Conservation (phyloP, 2,329 filamentous ascomycete species). For the Botrytis tulipae region DNA sequence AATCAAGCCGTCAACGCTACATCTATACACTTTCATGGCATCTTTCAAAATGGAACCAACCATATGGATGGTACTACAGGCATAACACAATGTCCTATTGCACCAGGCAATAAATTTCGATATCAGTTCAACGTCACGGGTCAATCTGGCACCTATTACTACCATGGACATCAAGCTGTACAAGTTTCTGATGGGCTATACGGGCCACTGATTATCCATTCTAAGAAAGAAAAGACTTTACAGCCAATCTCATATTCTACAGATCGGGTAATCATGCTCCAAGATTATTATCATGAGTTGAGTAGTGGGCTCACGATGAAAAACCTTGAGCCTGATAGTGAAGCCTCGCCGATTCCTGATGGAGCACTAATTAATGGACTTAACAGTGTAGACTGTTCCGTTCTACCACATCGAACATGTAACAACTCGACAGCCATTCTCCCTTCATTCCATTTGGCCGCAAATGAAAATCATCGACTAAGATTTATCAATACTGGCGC, state of each 20-base stretch:
- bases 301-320: slow-evolving; percentile 44
- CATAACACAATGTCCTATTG: slow-evolving; percentile 61
- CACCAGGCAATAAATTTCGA: slow-evolving; percentile 59
- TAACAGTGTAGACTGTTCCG: slow-evolving; percentile 44
- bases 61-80: slow-evolving; percentile 71
- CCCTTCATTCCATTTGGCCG: slow-evolving; percentile 48
- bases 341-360: slow-evolving; percentile 47
- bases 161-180: slow-evolving; percentile 64
- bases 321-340: slow-evolving; percentile 44
- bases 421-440: slow-evolving; percentile 42
- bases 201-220: slow-evolving; percentile 65
- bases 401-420: slow-evolving; percentile 43
- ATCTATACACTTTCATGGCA: slow-evolving; percentile 73
- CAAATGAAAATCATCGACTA: slow-evolving; percentile 60
- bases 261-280: slow-evolving; percentile 65
- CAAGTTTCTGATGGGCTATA: slow-evolving; percentile 69
- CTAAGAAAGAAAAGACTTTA: slow-evolving; percentile 51
- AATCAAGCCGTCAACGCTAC: slow-evolving; percentile 65
- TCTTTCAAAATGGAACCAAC: slow-evolving; percentile 74
- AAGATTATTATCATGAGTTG: slow-evolving; percentile 69
- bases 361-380: slow-evolving; percentile 47
- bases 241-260: slow-evolving; percentile 52
- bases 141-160: slow-evolving; percentile 53
- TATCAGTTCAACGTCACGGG: slow-evolving; percentile 65
- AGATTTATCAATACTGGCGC: slow-evolving; percentile 69